Conservation (phyloP, 306 rosid genomes). For the Begonia peltatifolia region DNA sequence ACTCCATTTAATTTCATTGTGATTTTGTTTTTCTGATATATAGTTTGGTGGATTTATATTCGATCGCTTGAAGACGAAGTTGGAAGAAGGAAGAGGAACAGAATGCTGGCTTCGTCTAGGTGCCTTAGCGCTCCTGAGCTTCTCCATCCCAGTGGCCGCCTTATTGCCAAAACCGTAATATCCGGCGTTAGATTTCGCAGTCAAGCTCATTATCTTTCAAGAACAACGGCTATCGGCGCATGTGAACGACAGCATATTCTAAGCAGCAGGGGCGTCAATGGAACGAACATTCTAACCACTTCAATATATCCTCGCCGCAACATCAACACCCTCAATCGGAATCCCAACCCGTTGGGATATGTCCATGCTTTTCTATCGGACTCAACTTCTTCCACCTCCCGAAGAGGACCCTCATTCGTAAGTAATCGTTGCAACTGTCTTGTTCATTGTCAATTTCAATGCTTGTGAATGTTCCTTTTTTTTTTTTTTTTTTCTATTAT, state of each 20-base stretch:
- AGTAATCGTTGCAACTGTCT: conserved; percentile 3
- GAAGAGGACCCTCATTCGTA: conserved; percentile 13
- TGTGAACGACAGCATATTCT: conserved; percentile 3
- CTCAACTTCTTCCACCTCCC: conserved; percentile 12
- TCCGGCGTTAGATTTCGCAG: not conserved
- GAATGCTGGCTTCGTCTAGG: conserved; percentile 15
- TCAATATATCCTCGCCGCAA: not conserved
- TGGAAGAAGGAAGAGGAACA: not conserved
- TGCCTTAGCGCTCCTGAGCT: conserved; percentile 16
- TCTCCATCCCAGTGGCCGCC: conserved; percentile 10
- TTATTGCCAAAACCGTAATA: not conserved
- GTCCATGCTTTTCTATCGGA: conserved; percentile 24
- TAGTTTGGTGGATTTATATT: too few species aligned
- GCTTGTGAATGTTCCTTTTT: not conserved
- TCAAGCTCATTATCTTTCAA: not conserved
- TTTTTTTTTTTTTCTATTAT: not conserved
- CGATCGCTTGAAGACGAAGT: not conserved
- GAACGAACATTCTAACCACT: conserved; percentile 6
- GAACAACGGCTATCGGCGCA: not conserved
- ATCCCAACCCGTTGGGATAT: conserved; percentile 5
- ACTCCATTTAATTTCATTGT: too few species aligned
- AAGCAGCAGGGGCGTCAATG: conserved; percentile 13
- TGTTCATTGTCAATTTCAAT: not conserved
- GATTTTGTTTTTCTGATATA: too few species aligned
- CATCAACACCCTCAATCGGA: conserved; percentile 3